Base-by-base conservation (phyloP, 1,139 yeast species). In the Nadsonia starkeyi-henricii region DNA sequence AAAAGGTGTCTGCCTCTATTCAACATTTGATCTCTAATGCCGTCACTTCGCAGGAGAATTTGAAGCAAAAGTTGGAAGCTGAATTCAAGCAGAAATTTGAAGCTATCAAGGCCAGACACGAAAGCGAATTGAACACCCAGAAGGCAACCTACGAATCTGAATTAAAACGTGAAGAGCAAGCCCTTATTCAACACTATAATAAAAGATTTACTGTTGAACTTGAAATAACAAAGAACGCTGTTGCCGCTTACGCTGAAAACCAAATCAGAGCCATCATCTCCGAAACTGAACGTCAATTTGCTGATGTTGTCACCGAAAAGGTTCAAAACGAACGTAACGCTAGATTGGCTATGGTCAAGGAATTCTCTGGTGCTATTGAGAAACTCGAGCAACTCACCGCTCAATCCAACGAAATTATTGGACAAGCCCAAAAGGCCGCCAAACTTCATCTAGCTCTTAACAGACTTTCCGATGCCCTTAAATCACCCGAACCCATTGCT, bases 311-410 rank as follows among this genome's bases (percentile, higher is more conserved):
- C 50, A 65, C 74, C 47, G 75, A 77, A 45, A 77, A 75, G 54
- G 75, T 93, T 47, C 94, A 86, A 58, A 59, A 69, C 33, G 98
- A 91, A 70, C 81, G 97, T 65, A 72, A 79, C 51, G 88, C 89
- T 37, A 81, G 94, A 62, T 75, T 88, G 57, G 75, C 84, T 47
- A 74, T 81, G 59, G 72, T 91, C 58, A 73, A 74, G 36, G 75
- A 77, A 52, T 72, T 93, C 51, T 70, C 76, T 56, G 60, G 68
- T 33, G 73, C 82, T 57, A 71, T 89, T 49, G 70, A 67, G 37
- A 73, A 74, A 42, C 68, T 85, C 54, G 85, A 81, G 62, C 66
- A 71, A 44, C 70, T 83, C 50, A 79, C 84, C 47, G 62, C 71
- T 33, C 70, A 75, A 53, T 71, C 85, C 50, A 83, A 81, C 54